Percentiles rank a stretch among this genome's conserved stretches.
phyloP scores from a whole-genome alignment of 2,329 filamentous ascomycete species.

The Penicillium sp. region DNA sequence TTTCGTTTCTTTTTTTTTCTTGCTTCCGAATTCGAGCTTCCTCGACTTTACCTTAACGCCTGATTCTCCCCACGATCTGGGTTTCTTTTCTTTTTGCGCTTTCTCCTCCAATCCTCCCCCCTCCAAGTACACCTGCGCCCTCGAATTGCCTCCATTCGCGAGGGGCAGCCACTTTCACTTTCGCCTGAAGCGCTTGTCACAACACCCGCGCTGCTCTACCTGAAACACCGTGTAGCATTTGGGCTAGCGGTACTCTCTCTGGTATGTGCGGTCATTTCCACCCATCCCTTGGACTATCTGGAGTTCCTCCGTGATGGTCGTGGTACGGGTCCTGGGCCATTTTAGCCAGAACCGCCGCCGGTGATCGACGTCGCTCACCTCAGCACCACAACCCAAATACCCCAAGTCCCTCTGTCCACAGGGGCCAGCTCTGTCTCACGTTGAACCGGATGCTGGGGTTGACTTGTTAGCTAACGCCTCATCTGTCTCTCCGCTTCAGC shows the following conservation, averaged over 20 bases:
- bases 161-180: conserved; percentile 24
- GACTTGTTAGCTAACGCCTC: conserved; percentile 20
- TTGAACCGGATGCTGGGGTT: conserved; percentile 15
- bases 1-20: conserved; percentile 3
- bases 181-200: conserved; percentile 25
- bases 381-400: background rate
- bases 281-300: background rate
- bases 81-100: background rate
- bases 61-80: background rate
- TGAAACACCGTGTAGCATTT: conserved; percentile 24
- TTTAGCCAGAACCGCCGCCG: conserved; percentile 8
- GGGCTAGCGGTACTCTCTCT: background rate
- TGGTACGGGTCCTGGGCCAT: conserved; percentile 1
- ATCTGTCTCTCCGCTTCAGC: conserved; percentile 19
- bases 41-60: background rate
- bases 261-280: conserved; percentile 14
- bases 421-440: conserved; percentile 17
- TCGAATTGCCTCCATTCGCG: conserved; percentile 20
- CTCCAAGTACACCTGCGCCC: background rate
- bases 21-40: background rate
- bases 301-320: background rate
- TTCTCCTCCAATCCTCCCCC: background rate
- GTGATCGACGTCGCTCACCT: conserved; percentile 8
- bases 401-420: background rate
- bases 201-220: conserved; percentile 25